Evolutionary conservation across 495 filamentous ascomycete species (phyloP).

Genomic region (Penicillium flavigenum): DNA sequence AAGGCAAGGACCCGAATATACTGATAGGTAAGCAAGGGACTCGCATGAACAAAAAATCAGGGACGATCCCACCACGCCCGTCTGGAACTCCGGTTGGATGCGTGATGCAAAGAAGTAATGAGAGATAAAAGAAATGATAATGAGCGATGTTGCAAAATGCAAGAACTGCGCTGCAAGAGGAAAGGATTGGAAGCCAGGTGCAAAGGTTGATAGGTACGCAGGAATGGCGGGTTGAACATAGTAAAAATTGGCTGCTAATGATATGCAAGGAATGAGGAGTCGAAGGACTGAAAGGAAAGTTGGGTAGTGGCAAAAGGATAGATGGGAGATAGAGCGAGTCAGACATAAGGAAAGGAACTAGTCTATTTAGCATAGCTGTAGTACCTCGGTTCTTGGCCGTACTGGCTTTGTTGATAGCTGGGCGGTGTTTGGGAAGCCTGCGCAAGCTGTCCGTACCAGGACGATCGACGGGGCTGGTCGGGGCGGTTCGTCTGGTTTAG

Average conservation of each 20-base stretch:
- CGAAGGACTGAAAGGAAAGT: background rate
- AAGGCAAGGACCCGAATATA: background rate
- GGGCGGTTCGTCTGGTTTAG: slow-evolving; percentile 37
- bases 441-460: slow-evolving; percentile 41
- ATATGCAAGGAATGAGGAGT: slow-evolving; percentile 6
- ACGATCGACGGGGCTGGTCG: slow-evolving; percentile 41
- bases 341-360: slow-evolving; percentile 2
- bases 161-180: background rate
- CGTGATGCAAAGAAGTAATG: slow-evolving; percentile 20
- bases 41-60: slow-evolving; percentile 5
- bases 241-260: background rate
- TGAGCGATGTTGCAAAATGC: background rate
- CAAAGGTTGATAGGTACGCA: background rate
- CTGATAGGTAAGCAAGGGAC: slow-evolving; percentile 8
- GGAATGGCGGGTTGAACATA: slow-evolving; percentile 3
- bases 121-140: slow-evolving; percentile 5
- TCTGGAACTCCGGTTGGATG: slow-evolving; percentile 30
- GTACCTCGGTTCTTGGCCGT: slow-evolving; percentile 30
- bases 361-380: slow-evolving; percentile 30
- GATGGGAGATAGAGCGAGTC: background rate
- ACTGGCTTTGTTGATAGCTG: slow-evolving; percentile 32
- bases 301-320: background rate
- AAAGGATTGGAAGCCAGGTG: background rate
- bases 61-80: slow-evolving; percentile 17
- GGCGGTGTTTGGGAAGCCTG: slow-evolving; percentile 25